Percentiles rank a stretch among this genome's conserved stretches.
Evolutionary conservation across 345 rosid species (phyloP).

Genomic region (Citrus hindsii): DNA sequence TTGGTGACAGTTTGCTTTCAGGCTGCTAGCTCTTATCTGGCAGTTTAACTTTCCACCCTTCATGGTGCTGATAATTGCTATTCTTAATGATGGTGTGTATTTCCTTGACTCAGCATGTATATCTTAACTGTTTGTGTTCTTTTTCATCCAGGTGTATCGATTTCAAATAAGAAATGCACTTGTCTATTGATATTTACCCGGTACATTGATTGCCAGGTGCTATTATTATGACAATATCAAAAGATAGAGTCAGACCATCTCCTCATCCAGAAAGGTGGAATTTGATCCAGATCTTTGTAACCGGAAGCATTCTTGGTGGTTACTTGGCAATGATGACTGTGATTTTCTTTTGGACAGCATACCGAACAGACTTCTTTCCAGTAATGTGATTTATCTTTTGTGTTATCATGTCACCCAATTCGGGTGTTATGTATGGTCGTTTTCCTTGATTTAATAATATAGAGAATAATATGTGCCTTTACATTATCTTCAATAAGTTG

Average conservation of each 20-base stretch:
- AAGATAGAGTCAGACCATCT: conserved; percentile 60
- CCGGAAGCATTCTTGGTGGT: conserved; percentile 54
- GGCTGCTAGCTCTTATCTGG: conserved; percentile 66
- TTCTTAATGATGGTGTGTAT: conserved; percentile 51
- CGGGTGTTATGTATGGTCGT: not conserved
- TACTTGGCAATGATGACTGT: conserved; percentile 66
- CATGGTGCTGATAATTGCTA: conserved; percentile 63
- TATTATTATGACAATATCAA: conserved; percentile 54
- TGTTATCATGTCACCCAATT: not conserved
- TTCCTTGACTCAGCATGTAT: not conserved
- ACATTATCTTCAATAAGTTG: not conserved
- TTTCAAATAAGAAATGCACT: too few species aligned
- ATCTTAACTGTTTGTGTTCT: too few species aligned
- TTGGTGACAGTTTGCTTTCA: conserved; percentile 51
- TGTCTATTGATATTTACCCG: not conserved
- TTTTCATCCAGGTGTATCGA: too few species aligned
- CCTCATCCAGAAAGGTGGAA: conserved; percentile 66
- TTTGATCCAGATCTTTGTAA: conserved; percentile 48
- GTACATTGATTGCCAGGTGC: conserved; percentile 30
- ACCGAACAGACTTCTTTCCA: conserved; percentile 49
- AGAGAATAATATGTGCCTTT: not conserved
- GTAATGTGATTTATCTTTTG: conserved; percentile 25
- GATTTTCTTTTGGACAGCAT: conserved; percentile 64
- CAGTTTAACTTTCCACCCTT: conserved; percentile 63
- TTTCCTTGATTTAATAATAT: not conserved